phyloP scores from a whole-genome alignment of 1,284 basidiomycete species.

The Apiotrichum siamense region DNA sequence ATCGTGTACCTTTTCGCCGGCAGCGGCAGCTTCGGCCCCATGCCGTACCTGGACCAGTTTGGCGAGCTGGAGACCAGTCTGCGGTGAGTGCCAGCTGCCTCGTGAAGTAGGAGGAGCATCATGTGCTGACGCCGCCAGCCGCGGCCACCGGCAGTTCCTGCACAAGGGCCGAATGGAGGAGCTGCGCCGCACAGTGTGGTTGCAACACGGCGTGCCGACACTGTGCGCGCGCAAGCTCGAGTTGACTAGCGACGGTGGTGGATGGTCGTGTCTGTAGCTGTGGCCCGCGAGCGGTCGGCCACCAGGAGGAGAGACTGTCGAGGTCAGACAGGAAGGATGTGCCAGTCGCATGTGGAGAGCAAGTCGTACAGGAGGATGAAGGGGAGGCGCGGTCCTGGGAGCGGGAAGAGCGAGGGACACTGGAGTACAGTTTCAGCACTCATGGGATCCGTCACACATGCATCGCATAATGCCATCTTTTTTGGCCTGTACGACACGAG shows the following conservation, averaged over 20 bases:
- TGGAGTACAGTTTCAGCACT: no score
- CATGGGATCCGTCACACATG: no score
- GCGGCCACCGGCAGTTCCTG: slow-evolving; percentile 80
- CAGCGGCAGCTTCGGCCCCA: slow-evolving; percentile 78
- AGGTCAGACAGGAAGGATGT: not conserved
- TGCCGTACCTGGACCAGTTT: slow-evolving; percentile 91
- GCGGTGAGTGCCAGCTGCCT: no score
- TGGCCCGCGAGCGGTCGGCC: not conserved
- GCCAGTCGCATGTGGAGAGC: no score
- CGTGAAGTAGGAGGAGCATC: not conserved
- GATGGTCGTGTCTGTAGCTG: slow-evolving; percentile 78
- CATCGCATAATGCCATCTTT: no score
- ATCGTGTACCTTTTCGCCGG: slow-evolving; percentile 84
- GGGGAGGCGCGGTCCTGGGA: no score
- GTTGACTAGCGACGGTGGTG: slow-evolving; percentile 78
- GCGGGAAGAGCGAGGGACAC: no score
- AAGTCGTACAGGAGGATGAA: no score
- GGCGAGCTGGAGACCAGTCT: slow-evolving; percentile 91
- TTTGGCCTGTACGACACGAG: no score
- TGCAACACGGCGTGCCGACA: slow-evolving; percentile 83
- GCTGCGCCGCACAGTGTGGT: slow-evolving; percentile 72
- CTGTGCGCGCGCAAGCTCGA: slow-evolving; percentile 85
- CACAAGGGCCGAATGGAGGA: slow-evolving; percentile 88
- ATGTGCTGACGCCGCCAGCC: slow-evolving; percentile 49
- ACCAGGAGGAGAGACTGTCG: no score